These are phyloP conservation scores for Endocladia muricata DNA, from an alignment of 31 red algal species.

Conservation along the genomic window DNA sequence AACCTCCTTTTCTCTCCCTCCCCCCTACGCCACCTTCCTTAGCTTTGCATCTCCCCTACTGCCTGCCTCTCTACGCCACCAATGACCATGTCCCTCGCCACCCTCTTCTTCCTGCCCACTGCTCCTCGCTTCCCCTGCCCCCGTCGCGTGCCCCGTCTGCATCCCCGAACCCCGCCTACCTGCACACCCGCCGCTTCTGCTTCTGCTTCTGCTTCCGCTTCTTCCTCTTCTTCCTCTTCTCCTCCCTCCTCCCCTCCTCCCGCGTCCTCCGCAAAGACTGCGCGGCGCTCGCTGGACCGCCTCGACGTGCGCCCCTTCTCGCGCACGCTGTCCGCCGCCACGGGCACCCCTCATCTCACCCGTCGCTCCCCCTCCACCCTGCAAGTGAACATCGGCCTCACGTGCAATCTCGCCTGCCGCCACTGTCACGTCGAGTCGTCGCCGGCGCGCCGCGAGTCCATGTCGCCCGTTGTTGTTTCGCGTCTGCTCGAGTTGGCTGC, in stretches of 20 bases:
- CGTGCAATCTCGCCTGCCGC: conserved; percentile 90
- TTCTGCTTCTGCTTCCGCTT: background rate
- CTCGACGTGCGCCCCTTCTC: background rate
- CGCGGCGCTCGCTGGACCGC: background rate
- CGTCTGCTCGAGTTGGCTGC: conserved; percentile 69
- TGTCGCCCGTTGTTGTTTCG: conserved; percentile 57
- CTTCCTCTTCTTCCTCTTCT: background rate
- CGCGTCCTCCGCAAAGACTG: background rate
- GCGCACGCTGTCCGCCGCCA: background rate
- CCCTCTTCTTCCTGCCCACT: background rate
- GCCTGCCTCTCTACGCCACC: too few relatives aligned
- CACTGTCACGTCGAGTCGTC: conserved; percentile 99
- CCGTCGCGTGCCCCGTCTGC: background rate
- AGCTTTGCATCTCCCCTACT: too few relatives aligned
- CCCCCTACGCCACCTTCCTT: too few relatives aligned
- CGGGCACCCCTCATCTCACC: background rate
- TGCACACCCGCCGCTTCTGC: too few relatives aligned
- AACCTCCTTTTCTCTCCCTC: too few relatives aligned
- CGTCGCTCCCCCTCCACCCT: conserved; percentile 64
- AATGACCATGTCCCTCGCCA: too few relatives aligned
- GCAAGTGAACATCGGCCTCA: conserved; percentile 96
- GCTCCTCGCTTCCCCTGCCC: background rate
- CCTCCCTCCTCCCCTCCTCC: background rate
- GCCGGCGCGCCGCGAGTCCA: conserved; percentile 80
- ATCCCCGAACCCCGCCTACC: background rate